phyloP scores from a whole-genome alignment of 164 flowering plant genomes.

The Chimonanthus praecox region DNA sequence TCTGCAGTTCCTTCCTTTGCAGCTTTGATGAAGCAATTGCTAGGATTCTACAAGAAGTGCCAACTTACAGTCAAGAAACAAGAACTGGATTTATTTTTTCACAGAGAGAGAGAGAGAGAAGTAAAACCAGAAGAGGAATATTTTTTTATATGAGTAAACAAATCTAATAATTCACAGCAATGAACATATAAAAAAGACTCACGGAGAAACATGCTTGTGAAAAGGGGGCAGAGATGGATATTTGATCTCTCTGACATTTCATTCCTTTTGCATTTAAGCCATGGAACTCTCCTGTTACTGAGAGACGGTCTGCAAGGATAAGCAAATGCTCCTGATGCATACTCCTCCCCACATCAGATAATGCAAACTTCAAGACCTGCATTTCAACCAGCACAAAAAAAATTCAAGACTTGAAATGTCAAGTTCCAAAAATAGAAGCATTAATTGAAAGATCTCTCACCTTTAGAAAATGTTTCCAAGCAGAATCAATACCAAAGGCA shows the following conservation, averaged over 20 bases:
- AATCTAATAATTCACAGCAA: background rate
- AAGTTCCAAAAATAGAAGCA: background rate
- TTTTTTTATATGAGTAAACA: background rate
- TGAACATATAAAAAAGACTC: constrained; percentile 16
- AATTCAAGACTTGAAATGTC: background rate
- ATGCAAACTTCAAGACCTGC: constrained; percentile 64
- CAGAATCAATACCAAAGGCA: constrained; percentile 71
- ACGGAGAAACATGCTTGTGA: constrained; percentile 83
- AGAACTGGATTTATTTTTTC: background rate
- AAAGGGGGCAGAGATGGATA: constrained; percentile 60
- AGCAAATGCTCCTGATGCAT: constrained; percentile 65
- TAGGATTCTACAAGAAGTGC: constrained; percentile 54
- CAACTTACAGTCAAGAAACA: constrained; percentile 1
- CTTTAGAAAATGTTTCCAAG: constrained; percentile 49
- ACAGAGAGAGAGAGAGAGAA: background rate
- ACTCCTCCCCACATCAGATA: constrained; percentile 59
- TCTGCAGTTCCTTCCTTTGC: constrained; percentile 61
- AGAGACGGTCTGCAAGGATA: constrained; percentile 62
- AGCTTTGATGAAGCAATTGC: constrained; percentile 62
- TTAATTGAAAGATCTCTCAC: constrained; percentile 30
- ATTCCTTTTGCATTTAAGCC: constrained; percentile 68
- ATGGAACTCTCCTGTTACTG: constrained; percentile 78
- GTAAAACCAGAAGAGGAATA: background rate
- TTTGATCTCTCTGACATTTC: constrained; percentile 42
- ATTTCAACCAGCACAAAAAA: constrained; percentile 7